These are phyloP conservation scores for Ailanthus altissimus DNA, from an alignment of 345 rosid genomes.

Conservation along the genomic window DNA sequence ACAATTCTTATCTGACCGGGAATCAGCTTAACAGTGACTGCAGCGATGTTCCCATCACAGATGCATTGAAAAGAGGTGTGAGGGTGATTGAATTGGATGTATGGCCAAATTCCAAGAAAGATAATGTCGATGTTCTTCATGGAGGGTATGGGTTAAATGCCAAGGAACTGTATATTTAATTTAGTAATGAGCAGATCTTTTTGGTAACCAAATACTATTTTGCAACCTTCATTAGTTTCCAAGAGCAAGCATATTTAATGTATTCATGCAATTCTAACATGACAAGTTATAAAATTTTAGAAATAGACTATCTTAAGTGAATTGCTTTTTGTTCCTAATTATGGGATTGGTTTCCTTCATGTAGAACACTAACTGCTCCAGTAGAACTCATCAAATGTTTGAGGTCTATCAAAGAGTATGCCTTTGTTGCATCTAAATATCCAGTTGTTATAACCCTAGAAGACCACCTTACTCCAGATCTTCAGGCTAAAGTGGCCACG, in stretches of 20 bases:
- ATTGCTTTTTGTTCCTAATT: not conserved
- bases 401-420: constrained; percentile 68
- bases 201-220: not conserved
- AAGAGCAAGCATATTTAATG: not conserved
- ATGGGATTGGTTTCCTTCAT: constrained; percentile 22
- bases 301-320: not conserved
- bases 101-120: constrained; percentile 85
- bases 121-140: constrained; percentile 77
- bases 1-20: constrained; percentile 88
- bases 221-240: not conserved
- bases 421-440: constrained; percentile 76
- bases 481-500: constrained; percentile 88
- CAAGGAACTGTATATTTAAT: constrained; percentile 6
- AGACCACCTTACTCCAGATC: constrained; percentile 88
- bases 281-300: not conserved
- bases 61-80: constrained; percentile 73
- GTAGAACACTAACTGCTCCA: constrained; percentile 86
- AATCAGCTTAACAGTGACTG: constrained; percentile 96
- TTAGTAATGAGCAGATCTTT: not conserved
- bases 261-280: not conserved
- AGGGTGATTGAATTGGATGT: constrained; percentile 90
- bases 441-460: constrained; percentile 93
- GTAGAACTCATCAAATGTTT: constrained; percentile 75
- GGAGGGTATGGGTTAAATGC: constrained; percentile 61
- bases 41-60: constrained; percentile 80